Evolutionary conservation across 192 early-diverging fungal genomes (phyloP).

Genomic region (Podila verticillata): DNA sequence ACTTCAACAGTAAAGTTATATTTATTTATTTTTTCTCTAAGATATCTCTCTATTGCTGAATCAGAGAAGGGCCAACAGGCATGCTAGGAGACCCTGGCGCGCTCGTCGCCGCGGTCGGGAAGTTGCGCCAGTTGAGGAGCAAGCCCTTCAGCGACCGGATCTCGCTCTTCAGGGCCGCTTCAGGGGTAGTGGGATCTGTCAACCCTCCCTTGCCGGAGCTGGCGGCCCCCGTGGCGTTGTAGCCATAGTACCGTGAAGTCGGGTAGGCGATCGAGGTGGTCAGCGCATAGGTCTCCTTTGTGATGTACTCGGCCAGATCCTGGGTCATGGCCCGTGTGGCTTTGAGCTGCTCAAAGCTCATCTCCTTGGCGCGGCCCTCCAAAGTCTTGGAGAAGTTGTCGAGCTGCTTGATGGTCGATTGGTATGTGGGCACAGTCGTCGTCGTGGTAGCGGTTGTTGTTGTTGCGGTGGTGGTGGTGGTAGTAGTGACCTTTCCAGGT

Average conservation of each 20-base stretch:
- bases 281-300: conserved; percentile 46
- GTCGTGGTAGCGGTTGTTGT: not conserved
- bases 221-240: conserved; percentile 31
- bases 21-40: not conserved
- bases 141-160: conserved; percentile 59
- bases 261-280: conserved; percentile 43
- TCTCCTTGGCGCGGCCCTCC: conserved; percentile 23
- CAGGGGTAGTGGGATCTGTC: conserved; percentile 25
- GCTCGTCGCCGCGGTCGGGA: conserved; percentile 36
- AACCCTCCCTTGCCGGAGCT: conserved; percentile 34
- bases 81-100: not conserved
- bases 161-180: conserved; percentile 56
- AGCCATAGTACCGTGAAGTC: conserved; percentile 46
- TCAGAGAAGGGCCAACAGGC: conserved; percentile 10
- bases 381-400: conserved; percentile 34
- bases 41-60: conserved; percentile 23
- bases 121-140: conserved; percentile 60
- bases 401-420: conserved; percentile 34
- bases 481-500: not conserved
- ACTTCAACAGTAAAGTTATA: no score
- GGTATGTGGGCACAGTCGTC: not conserved
- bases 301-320: conserved; percentile 49
- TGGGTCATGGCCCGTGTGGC: conserved; percentile 39
- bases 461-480: not conserved
- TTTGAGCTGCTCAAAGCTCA: conserved; percentile 48